Evolutionary conservation across 345 rosid species (phyloP), one percentile per base, ranked within the genome.

Genomic region (Camelina sativa): DNA sequence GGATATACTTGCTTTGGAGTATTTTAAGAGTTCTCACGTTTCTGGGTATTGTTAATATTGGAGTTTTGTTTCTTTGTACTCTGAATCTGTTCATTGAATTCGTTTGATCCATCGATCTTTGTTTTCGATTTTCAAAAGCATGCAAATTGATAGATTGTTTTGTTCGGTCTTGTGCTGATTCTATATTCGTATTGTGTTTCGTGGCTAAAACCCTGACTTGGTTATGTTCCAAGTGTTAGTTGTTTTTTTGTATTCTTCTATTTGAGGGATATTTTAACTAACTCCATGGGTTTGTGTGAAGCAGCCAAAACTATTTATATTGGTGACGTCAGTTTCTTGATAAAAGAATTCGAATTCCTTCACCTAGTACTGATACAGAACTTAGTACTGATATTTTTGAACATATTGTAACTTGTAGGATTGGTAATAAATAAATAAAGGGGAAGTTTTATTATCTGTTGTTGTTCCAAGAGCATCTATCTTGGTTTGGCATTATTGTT

Each of bases 231-330:
- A 40, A 68, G 28, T 54, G 62, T 20, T 5, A 3, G 11, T 67
- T 52, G 35, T 20, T 17, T 52, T 34, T 67, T 52, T 66, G 5
- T 50, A 22, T 17, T 62, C 15, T 44, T 25, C 22, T 8, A 9
- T 63, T 44, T 44, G 67, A 28, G 52, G 54, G 34, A 46, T 64
- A n/a, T 37, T 63, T 63, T 19, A 19, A 23, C 30, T 63, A 28
- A 25, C 48, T 64, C 68, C 40, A 38, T 22, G 51, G 12, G 34
- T 13, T 48, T 65, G 50, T 17, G 6, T 12, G 58, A 50, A 50
- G 46, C 28, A 48, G 70, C 44, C 46, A 34, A 32, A 50, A 50
- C 47, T 50, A 19, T 66, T 20, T 48, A 11, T 0, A 2, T 17
- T 65, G 19, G 44, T 51, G 46, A 50, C 28, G 7, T 65, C 30